phyloP scores from a whole-genome alignment of 2,329 filamentous ascomycete species.

The Cladophialophora yegresii region DNA sequence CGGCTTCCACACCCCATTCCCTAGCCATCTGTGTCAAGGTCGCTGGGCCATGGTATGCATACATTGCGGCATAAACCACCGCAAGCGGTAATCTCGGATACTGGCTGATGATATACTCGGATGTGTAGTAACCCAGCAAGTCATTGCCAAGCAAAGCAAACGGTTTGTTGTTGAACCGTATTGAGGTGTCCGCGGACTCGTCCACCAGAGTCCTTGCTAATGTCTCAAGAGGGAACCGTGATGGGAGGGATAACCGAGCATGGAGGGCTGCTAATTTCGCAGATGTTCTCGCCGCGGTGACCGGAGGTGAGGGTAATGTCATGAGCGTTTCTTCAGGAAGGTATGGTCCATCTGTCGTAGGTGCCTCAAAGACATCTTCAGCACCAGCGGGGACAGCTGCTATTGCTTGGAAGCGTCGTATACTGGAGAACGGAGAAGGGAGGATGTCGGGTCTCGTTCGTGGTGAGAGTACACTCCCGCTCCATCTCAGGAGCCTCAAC shows the following conservation, averaged over 20 bases:
- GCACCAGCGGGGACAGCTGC: conserved; percentile 39
- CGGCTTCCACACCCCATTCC: conserved; percentile 90
- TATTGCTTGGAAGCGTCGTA: conserved; percentile 48
- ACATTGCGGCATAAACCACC: conserved; percentile 83
- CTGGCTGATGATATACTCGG: conserved; percentile 82
- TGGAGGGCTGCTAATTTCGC: conserved; percentile 92
- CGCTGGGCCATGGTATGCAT: conserved; percentile 75
- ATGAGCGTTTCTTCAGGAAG: conserved; percentile 42
- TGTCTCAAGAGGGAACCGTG: conserved; percentile 79
- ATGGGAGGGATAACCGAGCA: conserved; percentile 79
- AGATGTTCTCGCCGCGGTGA: conserved; percentile 67
- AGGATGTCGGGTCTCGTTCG: conserved; percentile 45
- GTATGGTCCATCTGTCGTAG: conserved; percentile 39
- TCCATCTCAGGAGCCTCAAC: conserved; percentile 55
- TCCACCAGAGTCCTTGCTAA: conserved; percentile 85
- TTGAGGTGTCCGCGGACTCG: conserved; percentile 75
- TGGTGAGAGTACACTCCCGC: conserved; percentile 53
- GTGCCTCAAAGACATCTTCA: conserved; percentile 38
- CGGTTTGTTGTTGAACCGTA: conserved; percentile 83
- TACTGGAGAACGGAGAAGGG: conserved; percentile 44
- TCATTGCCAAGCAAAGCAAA: conserved; percentile 79
- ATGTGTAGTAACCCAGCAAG: conserved; percentile 82
- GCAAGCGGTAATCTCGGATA: conserved; percentile 88
- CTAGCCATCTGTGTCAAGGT: conserved; percentile 71
- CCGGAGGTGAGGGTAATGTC: conserved; percentile 69